Base-by-base conservation (phyloP, 1,284 basidiomycete species). In the Microbotryum violaceum region DNA sequence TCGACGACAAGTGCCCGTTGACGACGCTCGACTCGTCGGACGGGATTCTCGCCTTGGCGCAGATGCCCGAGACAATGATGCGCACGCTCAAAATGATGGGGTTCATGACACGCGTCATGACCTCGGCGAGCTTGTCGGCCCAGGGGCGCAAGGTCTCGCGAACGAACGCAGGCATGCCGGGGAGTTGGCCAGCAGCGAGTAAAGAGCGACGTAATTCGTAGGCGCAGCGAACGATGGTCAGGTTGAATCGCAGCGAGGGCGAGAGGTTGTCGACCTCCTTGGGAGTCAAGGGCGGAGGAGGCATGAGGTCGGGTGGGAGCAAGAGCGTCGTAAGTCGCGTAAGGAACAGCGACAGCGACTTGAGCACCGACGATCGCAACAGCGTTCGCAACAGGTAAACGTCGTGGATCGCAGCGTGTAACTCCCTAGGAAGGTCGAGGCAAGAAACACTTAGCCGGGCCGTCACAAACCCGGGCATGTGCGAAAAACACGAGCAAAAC, bases 331-430 rank as follows among this genome's bases (percentile, higher is more conserved):
- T 67, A 27, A 72, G 67, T 16, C 70, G 63, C 1, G 70, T 66
- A 53, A 72, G 57, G 65, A 71, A 72, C 65, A 72, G 67, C 31
- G 70, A 70, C 21, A 71, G 63, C 6, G 69, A 61, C 57, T 70
- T 69, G 56, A 70, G 63, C 14, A 72, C 63, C n/a, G 71, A 64
- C 5, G 71, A 72, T 25, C 69, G 64, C 10, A 72, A 56, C 29
- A 72, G 64, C 37, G 69, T 70, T 42, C 69, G 66, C 6, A 72
- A 60, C 16, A 72, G 63, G 62, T 72, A 72, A n/a, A 60, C 50
- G 60, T 72, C 71, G 64, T 70, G 67, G 2, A 63, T 49, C 4
- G 71, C 69, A 3, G 61, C 60, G 31, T 65, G 65, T 0, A 70
- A 56, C 47, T 71, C 71, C 16, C 69, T 70, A 55, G 14, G 18